phyloP scores from a whole-genome alignment of 1,139 yeast species.

The Kurtzmaniella natalensis region DNA sequence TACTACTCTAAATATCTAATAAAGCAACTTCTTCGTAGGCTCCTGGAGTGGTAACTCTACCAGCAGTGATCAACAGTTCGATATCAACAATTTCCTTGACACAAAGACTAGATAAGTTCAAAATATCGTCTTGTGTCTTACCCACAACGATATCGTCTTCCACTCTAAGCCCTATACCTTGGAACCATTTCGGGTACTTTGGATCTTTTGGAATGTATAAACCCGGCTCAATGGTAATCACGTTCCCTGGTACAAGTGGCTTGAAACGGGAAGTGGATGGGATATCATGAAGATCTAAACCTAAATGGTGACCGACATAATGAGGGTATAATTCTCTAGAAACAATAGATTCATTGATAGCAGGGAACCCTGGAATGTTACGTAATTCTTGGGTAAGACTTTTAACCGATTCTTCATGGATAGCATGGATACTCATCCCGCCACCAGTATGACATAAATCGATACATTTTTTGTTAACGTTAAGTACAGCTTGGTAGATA shows the following conservation, averaged over 20 bases:
- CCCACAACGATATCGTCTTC: slow-evolving; percentile 92
- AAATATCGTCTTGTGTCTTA: slow-evolving; percentile 46
- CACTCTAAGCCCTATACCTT: slow-evolving; percentile 89
- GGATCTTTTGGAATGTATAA: slow-evolving; percentile 71
- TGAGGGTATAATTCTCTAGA: slow-evolving; percentile 74
- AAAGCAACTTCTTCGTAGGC: slow-evolving; percentile 45
- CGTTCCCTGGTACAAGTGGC: slow-evolving; percentile 57
- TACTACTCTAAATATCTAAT: slow-evolving; percentile 26
- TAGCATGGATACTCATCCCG: slow-evolving; percentile 60
- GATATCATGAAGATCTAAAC: slow-evolving; percentile 87
- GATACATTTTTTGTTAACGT: slow-evolving; percentile 78
- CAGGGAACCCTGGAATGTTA: slow-evolving; percentile 62
- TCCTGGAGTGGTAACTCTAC: slow-evolving; percentile 47
- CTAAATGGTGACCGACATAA: slow-evolving; percentile 92
- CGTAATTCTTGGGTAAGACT: slow-evolving; percentile 59
- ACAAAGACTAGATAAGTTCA: slow-evolving; percentile 70
- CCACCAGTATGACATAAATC: slow-evolving; percentile 53
- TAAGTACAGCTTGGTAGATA: slow-evolving; percentile 80
- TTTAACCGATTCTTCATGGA: slow-evolving; percentile 67
- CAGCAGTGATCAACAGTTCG: slow-evolving; percentile 57
- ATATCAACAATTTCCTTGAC: slow-evolving; percentile 80
- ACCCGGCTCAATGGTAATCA: slow-evolving; percentile 93
- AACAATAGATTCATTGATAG: slow-evolving; percentile 48
- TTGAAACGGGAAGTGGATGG: slow-evolving; percentile 55
- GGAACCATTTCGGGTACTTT: slow-evolving; percentile 73